These are phyloP conservation scores for Fibroporia radiculosa DNA, from an alignment of 768 basidiomycete species.

Conservation along the genomic window DNA sequence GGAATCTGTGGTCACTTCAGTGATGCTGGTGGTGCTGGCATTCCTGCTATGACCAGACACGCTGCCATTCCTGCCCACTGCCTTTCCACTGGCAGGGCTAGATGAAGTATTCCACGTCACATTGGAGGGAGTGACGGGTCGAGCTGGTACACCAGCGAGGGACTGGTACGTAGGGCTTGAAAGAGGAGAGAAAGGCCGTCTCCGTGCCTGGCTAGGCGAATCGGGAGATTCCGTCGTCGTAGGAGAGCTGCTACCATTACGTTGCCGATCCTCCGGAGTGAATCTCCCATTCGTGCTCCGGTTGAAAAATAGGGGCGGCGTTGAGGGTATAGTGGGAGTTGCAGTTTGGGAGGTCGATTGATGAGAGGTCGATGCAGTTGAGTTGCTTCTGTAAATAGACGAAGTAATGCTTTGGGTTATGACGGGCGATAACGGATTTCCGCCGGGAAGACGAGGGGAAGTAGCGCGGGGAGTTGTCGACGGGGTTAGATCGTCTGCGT, in stretches of 20 bases:
- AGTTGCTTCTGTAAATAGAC: slow-evolving; percentile 43
- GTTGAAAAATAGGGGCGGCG: slow-evolving; percentile 44
- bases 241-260: slow-evolving; percentile 5
- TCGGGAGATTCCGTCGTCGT: slow-evolving; percentile 21
- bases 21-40: slow-evolving; percentile 23
- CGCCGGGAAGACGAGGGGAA: slow-evolving; percentile 42
- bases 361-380: slow-evolving; percentile 42
- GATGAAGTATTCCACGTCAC: slow-evolving; percentile 54
- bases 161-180: slow-evolving; percentile 54
- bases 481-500: slow-evolving; percentile 64
- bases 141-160: slow-evolving; percentile 37
- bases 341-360: slow-evolving; percentile 41
- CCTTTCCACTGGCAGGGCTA: slow-evolving; percentile 22
- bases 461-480: slow-evolving; percentile 73
- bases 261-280: slow-evolving; percentile 45
- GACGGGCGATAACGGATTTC: slow-evolving; percentile 24
- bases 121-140: slow-evolving; percentile 61
- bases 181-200: slow-evolving; percentile 68
- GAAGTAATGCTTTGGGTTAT: slow-evolving; percentile 30
- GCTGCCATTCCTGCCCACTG: slow-evolving; percentile 53
- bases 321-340: slow-evolving; percentile 30
- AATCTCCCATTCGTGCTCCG: slow-evolving; percentile 57
- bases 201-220: slow-evolving; percentile 47
- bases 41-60: slow-evolving; percentile 25
- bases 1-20: slow-evolving; percentile 15